Evolutionary conservation across 1,139 yeast species (phyloP), one percentile per base, ranked within the genome.

Genomic region (Candida frijolesensis): DNA sequence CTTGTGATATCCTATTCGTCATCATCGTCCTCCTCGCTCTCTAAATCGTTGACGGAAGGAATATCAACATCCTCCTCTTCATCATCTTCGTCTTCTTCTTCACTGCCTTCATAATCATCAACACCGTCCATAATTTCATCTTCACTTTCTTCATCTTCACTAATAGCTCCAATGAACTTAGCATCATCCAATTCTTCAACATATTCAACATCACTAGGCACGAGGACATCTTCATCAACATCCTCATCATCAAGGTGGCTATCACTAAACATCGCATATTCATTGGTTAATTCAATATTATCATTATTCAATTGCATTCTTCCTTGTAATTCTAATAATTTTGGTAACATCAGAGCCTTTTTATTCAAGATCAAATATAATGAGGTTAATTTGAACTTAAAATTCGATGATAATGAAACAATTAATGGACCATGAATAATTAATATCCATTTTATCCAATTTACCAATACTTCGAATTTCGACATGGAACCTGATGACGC

Each of bases 371-470:
- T 85, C 16, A 94, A 80, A 61, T 89, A 95, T 57, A 95, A 74
- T 34, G 89, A 82, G 3, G 96, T 83, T 53, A 95, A 73, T 42
- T 89, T 84, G 46, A 79, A 73, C 55, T 82, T 75, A 55, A 88
- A 76, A 57, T 87, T 85, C 43, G 96, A 92, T 43, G 96, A 92
- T 50, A 88, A 74, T 15, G 87, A 79, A 27, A 87, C 80, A 48
- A 86, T 71, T 14, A 78, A 73, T 1, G 96, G 94, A 39, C 99
- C 99, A 66, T 95, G 99, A 38, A 88, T 83, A 44, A 94, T 85
- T 61, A 95, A 76, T 46, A 91, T 85, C 95, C 97, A 92, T 66
- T 92, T 89, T 57, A 92, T 85, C 99, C 99, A 94, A 46, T 83
- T 78, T 56, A 87, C 86, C 56, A 94, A 76, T 54, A 85, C 86